Percentiles rank a stretch among this genome's conserved stretches.
phyloP scores from a whole-genome alignment of 331 rosid species.

The Acacia pycnantha region DNA sequence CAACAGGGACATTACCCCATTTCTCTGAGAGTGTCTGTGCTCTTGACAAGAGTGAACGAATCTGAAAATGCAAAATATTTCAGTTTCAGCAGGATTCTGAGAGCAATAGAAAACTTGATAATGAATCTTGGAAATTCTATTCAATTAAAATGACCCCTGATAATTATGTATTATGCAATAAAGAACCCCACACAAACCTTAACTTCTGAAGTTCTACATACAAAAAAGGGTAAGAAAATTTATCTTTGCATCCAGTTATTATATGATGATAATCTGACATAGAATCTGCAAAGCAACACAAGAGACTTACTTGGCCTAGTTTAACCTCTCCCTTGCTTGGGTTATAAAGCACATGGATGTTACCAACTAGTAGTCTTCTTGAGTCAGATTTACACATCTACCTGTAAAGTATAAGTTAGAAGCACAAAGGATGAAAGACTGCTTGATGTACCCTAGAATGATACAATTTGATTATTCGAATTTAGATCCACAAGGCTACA shows the following conservation, averaged over 20 bases:
- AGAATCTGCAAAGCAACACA: not conserved
- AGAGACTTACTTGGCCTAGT: constrained; percentile 78
- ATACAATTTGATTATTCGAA: not conserved
- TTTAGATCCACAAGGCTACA: not conserved
- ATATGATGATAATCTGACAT: not conserved
- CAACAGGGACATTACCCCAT: constrained; percentile 79
- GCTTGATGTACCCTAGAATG: not conserved
- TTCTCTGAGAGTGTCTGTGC: constrained; percentile 65
- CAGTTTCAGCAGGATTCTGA: not conserved
- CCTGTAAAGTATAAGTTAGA: constrained; percentile 70
- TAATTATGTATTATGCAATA: not conserved
- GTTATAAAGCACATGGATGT: constrained; percentile 83
- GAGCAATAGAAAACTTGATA: not conserved
- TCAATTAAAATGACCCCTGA: constrained; percentile 3
- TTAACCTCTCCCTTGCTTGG: constrained; percentile 87
- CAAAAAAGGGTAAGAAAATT: not conserved
- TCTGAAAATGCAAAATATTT: constrained; percentile 45
- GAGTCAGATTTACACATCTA: constrained; percentile 72
- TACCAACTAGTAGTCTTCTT: constrained; percentile 71
- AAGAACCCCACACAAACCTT: constrained; percentile 9
- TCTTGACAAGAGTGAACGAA: constrained; percentile 71
- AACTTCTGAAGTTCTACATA: not conserved
- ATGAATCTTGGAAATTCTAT: not conserved
- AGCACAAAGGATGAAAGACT: constrained; percentile 33
- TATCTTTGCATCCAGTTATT: constrained; percentile 1